Percentiles rank a stretch among this genome's conserved stretches.
phyloP scores from a whole-genome alignment of 2,329 filamentous ascomycete species.

The Cryphonectria radicalis region DNA sequence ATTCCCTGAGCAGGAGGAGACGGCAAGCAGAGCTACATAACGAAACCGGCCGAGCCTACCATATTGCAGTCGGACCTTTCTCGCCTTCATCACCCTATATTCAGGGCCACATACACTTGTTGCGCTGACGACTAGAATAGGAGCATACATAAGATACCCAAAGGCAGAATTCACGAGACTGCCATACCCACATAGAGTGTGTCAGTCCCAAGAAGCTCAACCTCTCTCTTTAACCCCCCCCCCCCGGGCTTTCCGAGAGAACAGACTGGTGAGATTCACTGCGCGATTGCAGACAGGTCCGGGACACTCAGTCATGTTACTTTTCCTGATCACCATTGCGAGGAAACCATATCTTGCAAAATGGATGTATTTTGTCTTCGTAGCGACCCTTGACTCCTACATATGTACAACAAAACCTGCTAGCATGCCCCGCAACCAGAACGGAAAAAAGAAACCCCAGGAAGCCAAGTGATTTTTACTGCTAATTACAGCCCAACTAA shows the following conservation, averaged over 20 bases:
- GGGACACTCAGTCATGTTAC: neutral
- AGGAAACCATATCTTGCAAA: neutral
- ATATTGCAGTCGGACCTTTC: neutral
- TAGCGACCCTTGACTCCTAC: constrained; percentile 29
- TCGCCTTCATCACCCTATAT: neutral
- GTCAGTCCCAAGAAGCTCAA: neutral
- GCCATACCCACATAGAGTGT: neutral
- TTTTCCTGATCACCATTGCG: neutral
- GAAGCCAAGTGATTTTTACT: constrained; percentile 35
- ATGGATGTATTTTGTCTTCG: constrained; percentile 29
- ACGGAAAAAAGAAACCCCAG: constrained; percentile 41
- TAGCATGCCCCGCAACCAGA: constrained; percentile 34
- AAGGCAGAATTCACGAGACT: neutral
- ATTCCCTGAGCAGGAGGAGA: constrained; percentile 39
- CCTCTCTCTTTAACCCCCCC: neutral
- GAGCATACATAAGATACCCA: neutral
- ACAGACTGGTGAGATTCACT: neutral
- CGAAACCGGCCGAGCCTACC: neutral
- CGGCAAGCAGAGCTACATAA: constrained; percentile 3
- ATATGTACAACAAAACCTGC: constrained; percentile 35
- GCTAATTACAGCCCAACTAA: constrained; percentile 30
- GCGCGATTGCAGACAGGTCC: neutral
- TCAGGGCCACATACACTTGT: neutral
- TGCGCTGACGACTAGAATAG: neutral
- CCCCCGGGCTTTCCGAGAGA: neutral